Conservation (phyloP, 495 filamentous ascomycete species). For the Neurospora sp. region DNA sequence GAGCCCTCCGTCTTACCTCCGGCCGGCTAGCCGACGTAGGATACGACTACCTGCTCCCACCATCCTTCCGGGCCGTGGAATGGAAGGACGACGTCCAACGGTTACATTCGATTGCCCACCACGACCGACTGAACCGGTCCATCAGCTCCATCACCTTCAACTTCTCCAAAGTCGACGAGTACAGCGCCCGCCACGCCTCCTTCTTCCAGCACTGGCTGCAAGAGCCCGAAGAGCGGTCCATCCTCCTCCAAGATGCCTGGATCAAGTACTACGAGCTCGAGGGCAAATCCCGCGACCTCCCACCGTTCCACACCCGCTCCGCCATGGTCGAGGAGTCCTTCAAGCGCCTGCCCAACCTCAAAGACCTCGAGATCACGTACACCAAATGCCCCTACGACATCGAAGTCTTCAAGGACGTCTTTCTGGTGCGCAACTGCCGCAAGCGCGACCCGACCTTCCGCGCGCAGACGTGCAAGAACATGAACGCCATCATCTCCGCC, state of each 20-base stretch:
- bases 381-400: conserved; percentile 32
- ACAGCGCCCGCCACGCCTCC: conserved; percentile 29
- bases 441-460: conserved; percentile 24
- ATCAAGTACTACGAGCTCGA: conserved; percentile 30
- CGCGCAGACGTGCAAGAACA: conserved; percentile 29
- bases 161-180: conserved; percentile 33
- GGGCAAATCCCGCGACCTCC: conserved; percentile 21
- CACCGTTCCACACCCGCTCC: conserved; percentile 29
- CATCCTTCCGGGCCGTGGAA: conserved; percentile 31
- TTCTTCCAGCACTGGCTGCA: conserved; percentile 33
- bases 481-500: conserved; percentile 35
- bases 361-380: conserved; percentile 32
- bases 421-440: conserved; percentile 30
- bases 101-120: conserved; percentile 32
- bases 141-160: conserved; percentile 36
- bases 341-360: conserved; percentile 33
- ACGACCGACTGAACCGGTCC: conserved; percentile 30
- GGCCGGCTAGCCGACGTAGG: conserved; percentile 32
- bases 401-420: conserved; percentile 27
- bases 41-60: conserved; percentile 33
- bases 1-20: conserved; percentile 29
- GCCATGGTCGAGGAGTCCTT: conserved; percentile 32
- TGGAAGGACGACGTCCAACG: conserved; percentile 38
- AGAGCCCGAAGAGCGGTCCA: conserved; percentile 27
- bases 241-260: conserved; percentile 28